Conservation (phyloP, 768 basidiomycete genomes). For the Boletus sp. region DNA sequence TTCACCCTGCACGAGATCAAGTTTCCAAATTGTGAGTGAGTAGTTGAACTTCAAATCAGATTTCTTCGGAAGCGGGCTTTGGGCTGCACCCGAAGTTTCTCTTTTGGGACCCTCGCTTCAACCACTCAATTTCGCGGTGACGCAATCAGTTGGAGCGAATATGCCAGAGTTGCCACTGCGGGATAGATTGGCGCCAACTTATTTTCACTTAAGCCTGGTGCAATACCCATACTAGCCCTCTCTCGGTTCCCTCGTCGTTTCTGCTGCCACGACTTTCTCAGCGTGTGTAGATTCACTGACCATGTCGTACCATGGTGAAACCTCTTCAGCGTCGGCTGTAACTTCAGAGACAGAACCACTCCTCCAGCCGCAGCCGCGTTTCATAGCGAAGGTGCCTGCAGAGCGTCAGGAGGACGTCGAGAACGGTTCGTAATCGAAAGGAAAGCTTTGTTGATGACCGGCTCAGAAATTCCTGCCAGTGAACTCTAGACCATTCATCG, state of each 20-base stretch:
- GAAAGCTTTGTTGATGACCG: not conserved
- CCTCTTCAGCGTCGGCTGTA: not conserved
- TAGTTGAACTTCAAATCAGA: too few species aligned
- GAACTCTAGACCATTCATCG: constrained; percentile 24
- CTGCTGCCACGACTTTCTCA: not conserved
- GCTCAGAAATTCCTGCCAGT: constrained; percentile 3
- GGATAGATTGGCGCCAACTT: too few species aligned
- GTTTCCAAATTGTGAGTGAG: too few species aligned
- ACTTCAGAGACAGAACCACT: constrained; percentile 24
- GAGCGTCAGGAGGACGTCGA: constrained; percentile 1
- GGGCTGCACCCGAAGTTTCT: too few species aligned
- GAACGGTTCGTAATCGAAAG: constrained; percentile 12
- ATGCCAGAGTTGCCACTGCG: not conserved
- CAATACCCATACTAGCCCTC: too few species aligned
- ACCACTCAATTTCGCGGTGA: too few species aligned
- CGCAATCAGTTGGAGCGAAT: not conserved
- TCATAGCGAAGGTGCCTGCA: not conserved
- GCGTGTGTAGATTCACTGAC: not conserved
- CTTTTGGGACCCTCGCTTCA: too few species aligned
- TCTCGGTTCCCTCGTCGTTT: not conserved
- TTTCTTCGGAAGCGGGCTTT: too few species aligned
- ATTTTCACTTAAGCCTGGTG: too few species aligned
- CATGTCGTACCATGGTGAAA: constrained; percentile 1
- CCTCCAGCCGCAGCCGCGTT: constrained; percentile 4
- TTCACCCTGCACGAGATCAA: too few species aligned